phyloP scores from a whole-genome alignment of 2,329 filamentous ascomycete species.

The Epicoccum sorghinum region DNA sequence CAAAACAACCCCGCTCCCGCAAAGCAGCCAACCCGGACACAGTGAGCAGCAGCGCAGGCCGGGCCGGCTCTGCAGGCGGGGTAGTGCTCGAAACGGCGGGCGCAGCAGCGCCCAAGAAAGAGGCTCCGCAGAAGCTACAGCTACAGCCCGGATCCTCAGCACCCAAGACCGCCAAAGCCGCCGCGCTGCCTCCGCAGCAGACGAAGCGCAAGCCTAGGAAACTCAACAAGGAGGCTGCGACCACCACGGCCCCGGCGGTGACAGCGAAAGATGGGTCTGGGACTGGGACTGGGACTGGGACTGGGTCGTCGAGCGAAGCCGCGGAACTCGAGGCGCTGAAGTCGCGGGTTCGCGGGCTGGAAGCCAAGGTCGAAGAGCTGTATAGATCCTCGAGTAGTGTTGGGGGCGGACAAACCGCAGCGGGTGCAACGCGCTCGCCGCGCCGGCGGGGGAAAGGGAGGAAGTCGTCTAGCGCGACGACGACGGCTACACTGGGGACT shows the following conservation, averaged over 20 bases:
- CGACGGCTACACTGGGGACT: slow-evolving; percentile 27
- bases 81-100: slow-evolving; percentile 33
- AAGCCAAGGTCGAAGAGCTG: slow-evolving; percentile 46
- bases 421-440: slow-evolving; percentile 33
- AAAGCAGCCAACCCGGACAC: slow-evolving; percentile 20
- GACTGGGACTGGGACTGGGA: neutral
- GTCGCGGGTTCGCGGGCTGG: slow-evolving; percentile 41
- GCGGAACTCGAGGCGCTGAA: slow-evolving; percentile 45
- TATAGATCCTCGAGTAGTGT: slow-evolving; percentile 23
- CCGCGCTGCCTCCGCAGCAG: neutral
- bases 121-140: slow-evolving; percentile 12
- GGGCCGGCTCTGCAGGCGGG: slow-evolving; percentile 39
- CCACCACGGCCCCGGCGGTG: neutral
- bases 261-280: too few species aligned
- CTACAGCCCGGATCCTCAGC: neutral
- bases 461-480: slow-evolving; percentile 31
- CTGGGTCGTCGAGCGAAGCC: slow-evolving; percentile 11
- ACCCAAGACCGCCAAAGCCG: neutral
- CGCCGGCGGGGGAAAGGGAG: slow-evolving; percentile 41
- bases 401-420: neutral
- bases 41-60: slow-evolving; percentile 9
- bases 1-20: slow-evolving; percentile 33
- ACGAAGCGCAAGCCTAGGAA: slow-evolving; percentile 41
- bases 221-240: slow-evolving; percentile 40
- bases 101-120: slow-evolving; percentile 34